phyloP scores from a whole-genome alignment of 176 grass and related monocot species.

The Carex parvula region DNA sequence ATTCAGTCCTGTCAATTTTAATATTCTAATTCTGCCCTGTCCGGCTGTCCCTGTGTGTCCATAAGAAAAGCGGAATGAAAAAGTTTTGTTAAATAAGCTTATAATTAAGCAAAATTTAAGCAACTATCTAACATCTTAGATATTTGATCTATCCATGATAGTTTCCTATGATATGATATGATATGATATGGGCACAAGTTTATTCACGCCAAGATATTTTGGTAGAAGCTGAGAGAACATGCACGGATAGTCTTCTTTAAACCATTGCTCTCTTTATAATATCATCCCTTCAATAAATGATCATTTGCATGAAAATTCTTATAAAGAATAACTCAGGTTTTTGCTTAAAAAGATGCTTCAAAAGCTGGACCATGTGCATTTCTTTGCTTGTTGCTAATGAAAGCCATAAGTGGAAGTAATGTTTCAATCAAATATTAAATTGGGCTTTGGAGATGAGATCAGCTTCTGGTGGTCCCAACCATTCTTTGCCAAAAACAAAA shows the following conservation, averaged over 20 bases:
- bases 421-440: conserved; percentile 9
- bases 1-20: too few species aligned
- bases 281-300: conserved; percentile 4
- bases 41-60: too few species aligned
- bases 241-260: neutral
- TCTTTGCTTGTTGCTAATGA: neutral
- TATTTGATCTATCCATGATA: neutral
- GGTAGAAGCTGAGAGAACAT: neutral
- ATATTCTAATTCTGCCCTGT: too few species aligned
- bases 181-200: neutral
- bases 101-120: neutral
- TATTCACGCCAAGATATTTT: neutral
- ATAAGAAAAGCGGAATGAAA: too few species aligned
- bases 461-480: neutral
- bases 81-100: neutral
- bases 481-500: neutral
- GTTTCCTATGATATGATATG: neutral
- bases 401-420: conserved; percentile 5
- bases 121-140: neutral
- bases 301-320: neutral
- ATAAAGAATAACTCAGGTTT: neutral
- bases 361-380: conserved; percentile 5
- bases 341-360: neutral
- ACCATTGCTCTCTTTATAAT: neutral
- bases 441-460: conserved; percentile 12